These are phyloP conservation scores for Xylaria intraflava DNA, from an alignment of 495 filamentous ascomycete species.

Conservation along the genomic window DNA sequence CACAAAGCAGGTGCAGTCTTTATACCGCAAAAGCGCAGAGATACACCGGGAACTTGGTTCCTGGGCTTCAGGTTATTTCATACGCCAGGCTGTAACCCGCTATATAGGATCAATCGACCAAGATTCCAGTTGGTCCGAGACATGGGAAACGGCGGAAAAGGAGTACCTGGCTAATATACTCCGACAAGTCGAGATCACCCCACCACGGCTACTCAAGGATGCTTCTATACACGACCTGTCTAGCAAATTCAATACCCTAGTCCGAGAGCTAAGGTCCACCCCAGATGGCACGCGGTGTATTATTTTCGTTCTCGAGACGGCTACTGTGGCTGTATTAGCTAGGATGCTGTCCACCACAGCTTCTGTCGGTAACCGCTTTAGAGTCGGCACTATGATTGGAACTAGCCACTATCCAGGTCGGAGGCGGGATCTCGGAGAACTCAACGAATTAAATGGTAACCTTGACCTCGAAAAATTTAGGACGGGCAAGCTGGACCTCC, in stretches of 20 bases:
- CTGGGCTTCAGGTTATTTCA: constrained; percentile 69
- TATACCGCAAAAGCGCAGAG: constrained; percentile 44
- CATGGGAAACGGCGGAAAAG: constrained; percentile 47
- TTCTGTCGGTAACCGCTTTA: constrained; percentile 49
- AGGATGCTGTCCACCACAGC: constrained; percentile 60
- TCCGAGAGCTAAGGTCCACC: constrained; percentile 47
- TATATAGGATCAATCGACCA: constrained; percentile 34
- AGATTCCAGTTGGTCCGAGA: constrained; percentile 26
- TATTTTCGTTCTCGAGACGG: constrained; percentile 71
- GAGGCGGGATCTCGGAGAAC: constrained; percentile 53
- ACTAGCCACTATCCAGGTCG: constrained; percentile 46
- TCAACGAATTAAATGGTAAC: constrained; percentile 48
- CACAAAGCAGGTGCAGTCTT: constrained; percentile 53
- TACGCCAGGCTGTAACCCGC: constrained; percentile 48
- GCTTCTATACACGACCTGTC: constrained; percentile 33
- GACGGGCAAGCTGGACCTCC: constrained; percentile 61
- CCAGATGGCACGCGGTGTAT: constrained; percentile 55
- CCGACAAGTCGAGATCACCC: constrained; percentile 33
- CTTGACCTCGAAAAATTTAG: constrained; percentile 63
- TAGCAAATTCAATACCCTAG: constrained; percentile 47
- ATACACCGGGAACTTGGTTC: constrained; percentile 63
- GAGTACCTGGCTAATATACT: constrained; percentile 54
- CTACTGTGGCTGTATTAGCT: constrained; percentile 60
- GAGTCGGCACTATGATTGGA: constrained; percentile 65
- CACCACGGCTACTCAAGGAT: constrained; percentile 16